Percentiles rank a stretch among this genome's conserved stretches.
phyloP scores from a whole-genome alignment of 352 stramenopile genomes.

The Phytophthora pistaciae region DNA sequence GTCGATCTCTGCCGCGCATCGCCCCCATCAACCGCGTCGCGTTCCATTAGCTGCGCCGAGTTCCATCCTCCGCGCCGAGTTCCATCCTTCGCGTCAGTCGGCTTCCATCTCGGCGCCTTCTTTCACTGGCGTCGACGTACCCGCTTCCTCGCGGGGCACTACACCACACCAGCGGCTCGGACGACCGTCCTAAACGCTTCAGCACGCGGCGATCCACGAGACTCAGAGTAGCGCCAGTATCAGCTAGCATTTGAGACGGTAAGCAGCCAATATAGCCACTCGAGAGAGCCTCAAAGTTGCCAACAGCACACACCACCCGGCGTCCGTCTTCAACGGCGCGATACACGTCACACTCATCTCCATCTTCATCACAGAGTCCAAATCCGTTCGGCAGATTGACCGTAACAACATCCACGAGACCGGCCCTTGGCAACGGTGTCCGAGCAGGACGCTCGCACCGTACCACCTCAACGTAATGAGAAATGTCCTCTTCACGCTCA shows the following conservation, averaged over 20 bases:
- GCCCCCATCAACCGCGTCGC: too few species aligned
- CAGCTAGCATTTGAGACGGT: slow-evolving; percentile 2
- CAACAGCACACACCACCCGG: too few species aligned
- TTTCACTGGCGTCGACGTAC: too few species aligned
- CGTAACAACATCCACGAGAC: background rate
- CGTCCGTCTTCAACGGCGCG: background rate
- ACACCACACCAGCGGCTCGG: too few species aligned
- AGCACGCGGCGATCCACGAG: background rate
- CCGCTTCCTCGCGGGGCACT: too few species aligned
- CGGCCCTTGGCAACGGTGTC: background rate
- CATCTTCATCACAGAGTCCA: background rate
- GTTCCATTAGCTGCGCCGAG: too few species aligned
- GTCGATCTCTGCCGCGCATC: too few species aligned
- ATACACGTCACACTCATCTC: background rate
- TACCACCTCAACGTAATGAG: background rate
- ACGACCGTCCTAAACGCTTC: background rate
- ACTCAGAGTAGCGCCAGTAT: slow-evolving; percentile 9
- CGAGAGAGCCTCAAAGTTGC: slow-evolving; percentile 6
- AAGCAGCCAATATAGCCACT: background rate
- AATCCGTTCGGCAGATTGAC: background rate
- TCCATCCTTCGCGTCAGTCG: too few species aligned
- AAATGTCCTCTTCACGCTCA: slow-evolving; percentile 1
- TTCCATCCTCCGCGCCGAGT: too few species aligned
- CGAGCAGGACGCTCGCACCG: background rate
- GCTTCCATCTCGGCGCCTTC: too few species aligned